A percentile compares a stretch with the other conserved stretches of the same genome.
Evolutionary conservation across 495 filamentous ascomycete genomes (phyloP).

Genomic region (Cryomyces minteri): DNA sequence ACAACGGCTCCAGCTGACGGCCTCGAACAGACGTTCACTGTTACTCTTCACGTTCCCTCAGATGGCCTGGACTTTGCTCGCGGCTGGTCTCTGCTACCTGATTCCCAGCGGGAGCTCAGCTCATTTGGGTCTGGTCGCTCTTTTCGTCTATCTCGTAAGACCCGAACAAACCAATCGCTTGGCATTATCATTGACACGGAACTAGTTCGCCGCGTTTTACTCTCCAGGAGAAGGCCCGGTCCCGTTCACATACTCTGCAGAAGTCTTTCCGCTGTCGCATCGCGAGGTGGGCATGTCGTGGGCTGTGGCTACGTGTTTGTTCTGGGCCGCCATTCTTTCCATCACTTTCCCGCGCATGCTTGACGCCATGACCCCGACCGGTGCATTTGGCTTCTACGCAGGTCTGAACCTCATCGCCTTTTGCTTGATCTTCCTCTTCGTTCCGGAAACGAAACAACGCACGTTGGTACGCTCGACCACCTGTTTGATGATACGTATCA

Average conservation of each 20-base stretch:
- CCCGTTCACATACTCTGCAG: conserved; percentile 69
- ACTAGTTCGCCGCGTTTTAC: conserved; percentile 60
- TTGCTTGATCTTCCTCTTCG: conserved; percentile 29
- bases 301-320: conserved; percentile 2
- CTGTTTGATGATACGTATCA: too few relatives aligned
- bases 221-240: conserved; percentile 68
- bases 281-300: conserved; percentile 43
- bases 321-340: conserved; percentile 21
- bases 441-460: conserved; percentile 11
- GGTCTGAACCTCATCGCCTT: conserved; percentile 37
- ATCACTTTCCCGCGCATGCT: conserved; percentile 33
- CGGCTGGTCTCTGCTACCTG: conserved; percentile 67
- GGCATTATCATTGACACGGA: too few relatives aligned
- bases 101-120: conserved; percentile 34
- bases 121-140: conserved; percentile 37
- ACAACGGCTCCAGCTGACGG: too few relatives aligned
- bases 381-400: conserved; percentile 41
- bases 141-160: conserved; percentile 59
- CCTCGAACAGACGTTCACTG: conserved; percentile 18
- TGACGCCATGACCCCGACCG: conserved; percentile 29
- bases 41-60: conserved; percentile 62
- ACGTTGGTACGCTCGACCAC: too few relatives aligned
- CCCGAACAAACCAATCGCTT: too few relatives aligned
- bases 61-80: conserved; percentile 53
- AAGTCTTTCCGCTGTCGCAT: conserved; percentile 63